Base-by-base conservation (phyloP, 2,329 filamentous ascomycete genomes). In the Sporothrix sp. region DNA sequence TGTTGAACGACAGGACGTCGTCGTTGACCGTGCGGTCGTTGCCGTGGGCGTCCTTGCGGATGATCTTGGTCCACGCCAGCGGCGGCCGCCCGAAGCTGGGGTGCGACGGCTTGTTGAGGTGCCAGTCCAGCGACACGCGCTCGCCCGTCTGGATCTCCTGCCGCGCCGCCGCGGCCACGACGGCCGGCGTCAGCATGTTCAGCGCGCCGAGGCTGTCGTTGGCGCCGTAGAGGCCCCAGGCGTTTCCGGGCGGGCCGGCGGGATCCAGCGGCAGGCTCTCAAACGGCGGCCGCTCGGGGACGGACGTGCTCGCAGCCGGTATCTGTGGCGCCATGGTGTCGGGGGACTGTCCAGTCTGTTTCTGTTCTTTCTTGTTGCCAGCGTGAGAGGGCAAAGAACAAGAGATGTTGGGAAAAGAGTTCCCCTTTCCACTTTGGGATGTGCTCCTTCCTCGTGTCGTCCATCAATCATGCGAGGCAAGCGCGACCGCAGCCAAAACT, bases 101-200 rank as follows among this genome's bases (percentile, higher is more conserved):
- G n/a, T 49, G 43, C 33, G 21, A 20, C 44, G 52, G 53, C 45
- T 52, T 72, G 62, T 78, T 69, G 5, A 84, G 68, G 0, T 76
- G 70, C 70, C 78, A 79, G 64, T 84, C 79, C 18, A 82, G 70
- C 1, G 75, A 79, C 47, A 83, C 67, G 27, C 74, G 75, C 50
- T 51, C 68, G 35, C 81, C 79, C 7, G 74, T 76, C 54, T 68
- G 65, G 54, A 83, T 79, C 61, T 76, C 71, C 27, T 66, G 67
- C 52, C 64, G 65, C 21, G 76, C 54, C 8, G 52, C 49, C 1
- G 52, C 49, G 3, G 51, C 54, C 7, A 56, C 55, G 1, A 55
- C 39, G 7, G 50, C 55, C 6, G 54, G 53, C 7, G 58, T 59
- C 23, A 61, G 54, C 55, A 57, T 44, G 44, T 61, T 61, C 33